Percentiles rank a stretch among this genome's conserved stretches.
These are phyloP conservation scores for Suhomyces sp. DNA, from an alignment of 805 yeast genomes.

Conservation along the genomic window DNA sequence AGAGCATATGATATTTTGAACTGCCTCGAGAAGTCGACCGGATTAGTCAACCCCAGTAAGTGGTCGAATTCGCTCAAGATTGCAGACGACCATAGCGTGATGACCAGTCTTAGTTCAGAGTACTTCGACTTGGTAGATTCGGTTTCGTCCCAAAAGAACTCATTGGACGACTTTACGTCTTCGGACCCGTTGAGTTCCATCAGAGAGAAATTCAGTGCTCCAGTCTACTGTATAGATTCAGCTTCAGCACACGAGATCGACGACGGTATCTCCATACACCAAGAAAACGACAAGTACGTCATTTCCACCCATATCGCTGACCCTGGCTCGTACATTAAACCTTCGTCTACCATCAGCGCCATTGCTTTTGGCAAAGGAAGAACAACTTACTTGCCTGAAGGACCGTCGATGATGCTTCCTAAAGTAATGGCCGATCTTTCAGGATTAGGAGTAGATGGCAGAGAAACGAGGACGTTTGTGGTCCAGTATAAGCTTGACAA, in stretches of 20 bases:
- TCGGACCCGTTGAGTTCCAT: conserved; percentile 27
- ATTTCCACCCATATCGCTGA: conserved; percentile 81
- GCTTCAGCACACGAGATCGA: conserved; percentile 84
- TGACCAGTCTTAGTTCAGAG: conserved; percentile 42
- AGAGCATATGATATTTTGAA: conserved; percentile 48
- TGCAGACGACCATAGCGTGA: conserved; percentile 44
- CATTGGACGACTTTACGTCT: conserved; percentile 18
- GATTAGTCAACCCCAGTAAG: conserved; percentile 47
- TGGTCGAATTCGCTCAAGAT: conserved; percentile 47
- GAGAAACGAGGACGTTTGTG: conserved; percentile 42
- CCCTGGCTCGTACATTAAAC: conserved; percentile 65
- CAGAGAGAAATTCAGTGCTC: conserved; percentile 43
- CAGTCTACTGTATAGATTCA: conserved; percentile 82
- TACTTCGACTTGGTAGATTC: conserved; percentile 28
- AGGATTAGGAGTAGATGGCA: conserved; percentile 47
- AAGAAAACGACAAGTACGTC: conserved; percentile 27
- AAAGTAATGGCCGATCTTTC: conserved; percentile 45
- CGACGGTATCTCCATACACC: conserved; percentile 76
- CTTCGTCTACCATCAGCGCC: conserved; percentile 39
- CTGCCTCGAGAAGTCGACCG: conserved; percentile 25
- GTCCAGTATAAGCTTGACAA: conserved; percentile 29
- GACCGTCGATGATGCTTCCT: conserved; percentile 70
- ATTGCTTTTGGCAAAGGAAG: conserved; percentile 60
- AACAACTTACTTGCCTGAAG: conserved; percentile 73
- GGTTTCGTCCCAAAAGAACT: not conserved